Percentiles rank a stretch among this genome's conserved stretches.
phyloP scores from a whole-genome alignment of 768 basidiomycete genomes.

The Lepiota brunneoincarnata region DNA sequence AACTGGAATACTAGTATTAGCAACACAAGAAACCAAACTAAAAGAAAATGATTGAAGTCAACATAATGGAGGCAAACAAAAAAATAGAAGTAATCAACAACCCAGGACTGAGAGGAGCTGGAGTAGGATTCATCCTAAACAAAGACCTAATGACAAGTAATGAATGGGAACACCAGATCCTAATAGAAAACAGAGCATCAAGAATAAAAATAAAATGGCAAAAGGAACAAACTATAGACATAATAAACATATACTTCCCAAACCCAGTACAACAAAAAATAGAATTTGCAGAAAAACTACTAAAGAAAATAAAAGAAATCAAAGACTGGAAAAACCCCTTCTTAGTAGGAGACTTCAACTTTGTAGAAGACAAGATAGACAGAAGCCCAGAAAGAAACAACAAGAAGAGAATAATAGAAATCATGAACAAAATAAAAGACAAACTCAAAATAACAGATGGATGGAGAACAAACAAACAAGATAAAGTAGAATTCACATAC shows the following conservation, averaged over 20 bases:
- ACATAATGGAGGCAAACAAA: neutral
- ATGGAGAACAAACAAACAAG: slow-evolving; percentile 25
- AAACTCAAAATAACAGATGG: slow-evolving; percentile 23
- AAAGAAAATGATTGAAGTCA: slow-evolving; percentile 5
- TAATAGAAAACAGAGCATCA: slow-evolving; percentile 20
- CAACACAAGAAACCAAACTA: neutral
- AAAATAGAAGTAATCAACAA: slow-evolving; percentile 8
- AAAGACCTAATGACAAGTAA: slow-evolving; percentile 18
- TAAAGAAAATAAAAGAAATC: slow-evolving; percentile 1
- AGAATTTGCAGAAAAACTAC: slow-evolving; percentile 22
- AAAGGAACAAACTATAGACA: slow-evolving; percentile 15
- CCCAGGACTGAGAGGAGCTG: slow-evolving; percentile 18
- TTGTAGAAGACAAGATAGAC: slow-evolving; percentile 37
- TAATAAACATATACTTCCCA: slow-evolving; percentile 34
- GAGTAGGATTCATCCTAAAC: slow-evolving; percentile 32
- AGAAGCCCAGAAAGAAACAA: slow-evolving; percentile 22
- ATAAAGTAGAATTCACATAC: slow-evolving; percentile 24
- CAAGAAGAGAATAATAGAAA: neutral
- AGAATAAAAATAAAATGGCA: slow-evolving; percentile 13
- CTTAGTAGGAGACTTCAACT: slow-evolving; percentile 41
- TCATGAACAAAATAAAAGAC: slow-evolving; percentile 18
- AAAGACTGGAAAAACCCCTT: slow-evolving; percentile 18
- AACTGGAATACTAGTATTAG: slow-evolving; percentile 3
- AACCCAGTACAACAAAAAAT: slow-evolving; percentile 22
- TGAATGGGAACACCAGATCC: slow-evolving; percentile 14